These are phyloP conservation scores for Malus hybrid DNA, from an alignment of 331 rosid species.

Conservation along the genomic window DNA sequence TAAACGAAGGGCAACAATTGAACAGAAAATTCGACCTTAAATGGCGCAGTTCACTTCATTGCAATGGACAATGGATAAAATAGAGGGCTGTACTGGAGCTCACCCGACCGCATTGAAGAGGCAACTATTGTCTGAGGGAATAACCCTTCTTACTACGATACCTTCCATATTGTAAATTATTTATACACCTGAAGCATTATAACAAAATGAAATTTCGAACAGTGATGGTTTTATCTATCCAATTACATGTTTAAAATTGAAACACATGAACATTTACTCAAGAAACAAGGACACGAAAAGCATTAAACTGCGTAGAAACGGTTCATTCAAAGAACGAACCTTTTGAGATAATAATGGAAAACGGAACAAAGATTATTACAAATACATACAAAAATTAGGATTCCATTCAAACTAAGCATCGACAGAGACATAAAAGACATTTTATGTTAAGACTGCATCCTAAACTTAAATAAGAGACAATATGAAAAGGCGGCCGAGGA, in stretches of 20 bases:
- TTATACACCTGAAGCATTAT: slow-evolving; percentile 25
- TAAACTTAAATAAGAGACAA: not conserved
- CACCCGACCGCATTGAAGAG: slow-evolving; percentile 97
- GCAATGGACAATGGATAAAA: not conserved
- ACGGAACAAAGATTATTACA: not conserved
- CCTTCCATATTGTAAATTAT: slow-evolving; percentile 59
- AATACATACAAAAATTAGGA: not conserved
- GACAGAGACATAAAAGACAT: not conserved
- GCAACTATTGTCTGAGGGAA: slow-evolving; percentile 96
- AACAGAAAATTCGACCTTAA: not conserved
- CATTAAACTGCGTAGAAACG: not conserved
- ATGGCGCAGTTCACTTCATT: not conserved
- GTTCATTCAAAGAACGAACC: not conserved
- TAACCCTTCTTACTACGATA: slow-evolving; percentile 69
- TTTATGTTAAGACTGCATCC: not conserved
- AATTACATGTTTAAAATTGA: not conserved
- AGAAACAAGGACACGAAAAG: not conserved
- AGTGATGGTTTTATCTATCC: not conserved
- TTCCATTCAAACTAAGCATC: not conserved
- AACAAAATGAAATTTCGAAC: not conserved
- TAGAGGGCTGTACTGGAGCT: slow-evolving; percentile 5
- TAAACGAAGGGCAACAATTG: slow-evolving; percentile 9
- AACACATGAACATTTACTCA: not conserved
- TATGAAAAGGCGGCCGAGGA: not conserved
- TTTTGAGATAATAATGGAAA: not conserved